phyloP scores from a whole-genome alignment of 2,329 filamentous ascomycete genomes.

The Chaetomium strumarium region DNA sequence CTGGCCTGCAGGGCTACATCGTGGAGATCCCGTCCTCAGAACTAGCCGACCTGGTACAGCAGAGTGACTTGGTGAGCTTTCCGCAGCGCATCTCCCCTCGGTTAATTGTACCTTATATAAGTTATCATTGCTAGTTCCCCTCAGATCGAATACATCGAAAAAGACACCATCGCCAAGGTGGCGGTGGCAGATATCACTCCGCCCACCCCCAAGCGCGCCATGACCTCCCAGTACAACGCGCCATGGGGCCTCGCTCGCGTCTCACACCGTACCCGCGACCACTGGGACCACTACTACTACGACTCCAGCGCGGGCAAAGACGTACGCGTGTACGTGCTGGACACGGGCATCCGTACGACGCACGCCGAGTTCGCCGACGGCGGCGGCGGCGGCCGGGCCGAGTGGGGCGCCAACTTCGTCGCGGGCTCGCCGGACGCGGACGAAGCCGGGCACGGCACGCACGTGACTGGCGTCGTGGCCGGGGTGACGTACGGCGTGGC shows the following conservation, averaged over 20 bases:
- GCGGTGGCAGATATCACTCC: conserved; percentile 4
- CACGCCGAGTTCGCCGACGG: conserved; percentile 31
- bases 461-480: conserved; percentile 30
- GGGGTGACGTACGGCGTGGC: conserved; percentile 30
- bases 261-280: conserved; percentile 22
- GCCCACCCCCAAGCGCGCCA: conserved; percentile 10
- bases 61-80: conserved; percentile 22
- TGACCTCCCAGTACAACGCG: conserved; percentile 14
- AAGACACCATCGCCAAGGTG: conserved; percentile 20
- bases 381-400: conserved; percentile 26
- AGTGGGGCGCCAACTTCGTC: conserved; percentile 27
- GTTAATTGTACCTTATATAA: no score
- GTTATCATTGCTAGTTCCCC: background rate
- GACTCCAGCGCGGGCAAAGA: conserved; percentile 24
- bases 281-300: conserved; percentile 25
- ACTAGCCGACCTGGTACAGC: conserved; percentile 32
- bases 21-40: conserved; percentile 32
- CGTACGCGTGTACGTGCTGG: conserved; percentile 39
- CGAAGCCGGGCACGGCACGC: conserved; percentile 31
- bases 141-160: conserved; percentile 23
- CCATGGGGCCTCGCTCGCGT: conserved; percentile 29
- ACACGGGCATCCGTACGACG: conserved; percentile 37
- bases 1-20: conserved; percentile 25
- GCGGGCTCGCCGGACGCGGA: conserved; percentile 19
- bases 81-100: background rate